Conservation (phyloP, 2,329 filamentous ascomycete genomes). For the Pseudogymnoascus sp. region DNA sequence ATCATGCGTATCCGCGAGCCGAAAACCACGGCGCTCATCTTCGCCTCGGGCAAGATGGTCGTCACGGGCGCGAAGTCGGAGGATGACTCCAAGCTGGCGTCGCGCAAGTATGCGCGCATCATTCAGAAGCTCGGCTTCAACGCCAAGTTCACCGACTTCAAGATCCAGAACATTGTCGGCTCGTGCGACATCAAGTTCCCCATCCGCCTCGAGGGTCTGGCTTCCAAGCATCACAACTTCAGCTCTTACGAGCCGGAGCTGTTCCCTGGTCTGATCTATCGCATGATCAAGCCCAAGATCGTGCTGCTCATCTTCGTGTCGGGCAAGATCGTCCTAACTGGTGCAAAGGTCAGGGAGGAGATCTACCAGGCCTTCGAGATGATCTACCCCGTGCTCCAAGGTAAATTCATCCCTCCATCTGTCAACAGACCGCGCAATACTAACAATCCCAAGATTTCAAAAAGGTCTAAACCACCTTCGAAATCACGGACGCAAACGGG, state of each 20-base stretch:
- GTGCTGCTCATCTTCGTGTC: slow-evolving; percentile 96
- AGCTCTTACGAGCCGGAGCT: slow-evolving; percentile 97
- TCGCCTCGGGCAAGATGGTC: slow-evolving; percentile 98
- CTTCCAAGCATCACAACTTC: slow-evolving; percentile 97
- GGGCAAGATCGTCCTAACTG: slow-evolving; percentile 95
- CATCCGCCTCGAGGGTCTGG: slow-evolving; percentile 90
- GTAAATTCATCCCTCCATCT: slow-evolving; percentile 37
- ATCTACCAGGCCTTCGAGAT: slow-evolving; percentile 96
- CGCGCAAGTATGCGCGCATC: slow-evolving; percentile 95
- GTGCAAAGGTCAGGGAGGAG: slow-evolving; percentile 95
- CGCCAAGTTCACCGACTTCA: slow-evolving; percentile 99
- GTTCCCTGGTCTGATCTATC: slow-evolving; percentile 98
- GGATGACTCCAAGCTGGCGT: slow-evolving; percentile 94
- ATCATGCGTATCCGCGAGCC: slow-evolving; percentile 99
- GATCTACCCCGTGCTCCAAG: slow-evolving; percentile 92
- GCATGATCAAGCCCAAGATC: slow-evolving; percentile 99
- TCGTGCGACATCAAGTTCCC: slow-evolving; percentile 99
- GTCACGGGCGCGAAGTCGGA: slow-evolving; percentile 97
- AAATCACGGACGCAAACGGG: not conserved
- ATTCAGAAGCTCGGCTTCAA: slow-evolving; percentile 99
- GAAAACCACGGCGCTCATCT: slow-evolving; percentile 96
- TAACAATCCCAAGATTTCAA: slow-evolving; percentile 28
- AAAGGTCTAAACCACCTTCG: slow-evolving; percentile 26
- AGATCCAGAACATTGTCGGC: slow-evolving; percentile 99
- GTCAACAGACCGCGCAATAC: not conserved